phyloP scores from a whole-genome alignment of 768 basidiomycete species.

The Filobasidium wieringae region DNA sequence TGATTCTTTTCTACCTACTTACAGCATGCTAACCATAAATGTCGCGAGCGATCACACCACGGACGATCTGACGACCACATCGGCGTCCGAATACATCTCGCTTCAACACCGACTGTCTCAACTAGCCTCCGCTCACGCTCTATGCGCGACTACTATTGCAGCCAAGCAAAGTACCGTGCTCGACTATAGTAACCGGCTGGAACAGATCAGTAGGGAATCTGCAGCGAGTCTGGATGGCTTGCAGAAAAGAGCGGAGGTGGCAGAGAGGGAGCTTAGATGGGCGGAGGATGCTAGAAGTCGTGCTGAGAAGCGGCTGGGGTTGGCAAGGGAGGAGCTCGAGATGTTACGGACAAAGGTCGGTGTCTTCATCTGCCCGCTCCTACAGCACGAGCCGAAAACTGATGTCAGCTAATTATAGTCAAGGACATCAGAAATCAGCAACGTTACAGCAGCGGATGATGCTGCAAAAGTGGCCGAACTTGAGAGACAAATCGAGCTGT shows the following conservation, averaged over 20 bases:
- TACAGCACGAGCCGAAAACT: neutral
- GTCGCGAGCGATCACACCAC: conserved; percentile 16
- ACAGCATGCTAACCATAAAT: conserved; percentile 31
- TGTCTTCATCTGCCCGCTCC: neutral
- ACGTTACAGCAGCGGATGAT: neutral
- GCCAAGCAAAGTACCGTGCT: conserved; percentile 20
- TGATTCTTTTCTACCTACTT: neutral
- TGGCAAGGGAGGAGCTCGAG: conserved; percentile 25
- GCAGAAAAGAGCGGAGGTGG: conserved; percentile 16
- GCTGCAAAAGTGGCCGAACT: neutral
- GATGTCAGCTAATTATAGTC: too few relatives aligned
- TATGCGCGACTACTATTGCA: conserved; percentile 22
- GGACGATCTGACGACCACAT: conserved; percentile 12
- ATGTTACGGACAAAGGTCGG: conserved; percentile 22
- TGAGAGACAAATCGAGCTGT: neutral
- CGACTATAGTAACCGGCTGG: conserved; percentile 18
- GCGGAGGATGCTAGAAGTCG: conserved; percentile 26
- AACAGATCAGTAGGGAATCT: conserved; percentile 17
- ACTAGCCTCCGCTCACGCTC: conserved; percentile 22
- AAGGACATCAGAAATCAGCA: too few relatives aligned
- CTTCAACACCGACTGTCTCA: conserved; percentile 27
- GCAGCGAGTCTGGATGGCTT: conserved; percentile 16
- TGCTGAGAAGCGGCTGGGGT: conserved; percentile 26
- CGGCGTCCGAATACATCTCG: conserved; percentile 17
- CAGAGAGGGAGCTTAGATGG: conserved; percentile 34